Conservation (phyloP, 208 protist species). For the Crithidia fasciculata region DNA sequence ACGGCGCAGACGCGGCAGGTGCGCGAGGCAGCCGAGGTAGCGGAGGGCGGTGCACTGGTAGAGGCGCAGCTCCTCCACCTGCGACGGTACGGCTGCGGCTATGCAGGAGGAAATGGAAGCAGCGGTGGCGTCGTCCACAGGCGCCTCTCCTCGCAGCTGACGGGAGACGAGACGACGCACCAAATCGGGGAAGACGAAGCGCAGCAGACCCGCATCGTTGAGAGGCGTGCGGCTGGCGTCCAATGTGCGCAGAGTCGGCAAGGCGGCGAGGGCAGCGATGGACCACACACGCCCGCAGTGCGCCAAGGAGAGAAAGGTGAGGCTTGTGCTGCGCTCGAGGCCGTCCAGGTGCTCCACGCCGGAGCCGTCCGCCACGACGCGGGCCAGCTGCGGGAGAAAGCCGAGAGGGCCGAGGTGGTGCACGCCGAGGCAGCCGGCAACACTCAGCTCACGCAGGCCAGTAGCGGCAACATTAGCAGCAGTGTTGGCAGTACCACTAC, state of each 20-base stretch:
- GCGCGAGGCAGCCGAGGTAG: conserved; percentile 31
- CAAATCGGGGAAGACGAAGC: conserved; percentile 28
- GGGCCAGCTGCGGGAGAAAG: conserved; percentile 23
- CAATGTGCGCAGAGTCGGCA: conserved; percentile 13
- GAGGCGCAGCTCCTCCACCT: conserved; percentile 22
- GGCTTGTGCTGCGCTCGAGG: conserved; percentile 20
- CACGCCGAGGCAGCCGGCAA: conserved; percentile 25
- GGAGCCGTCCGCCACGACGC: conserved; percentile 18
- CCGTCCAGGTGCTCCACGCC: conserved; percentile 23
- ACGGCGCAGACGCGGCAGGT: conserved; percentile 26
- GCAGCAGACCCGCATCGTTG: conserved; percentile 27
- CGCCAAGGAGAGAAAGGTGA: conserved; percentile 15
- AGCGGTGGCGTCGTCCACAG: not conserved
- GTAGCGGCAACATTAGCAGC: not conserved
- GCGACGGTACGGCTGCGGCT: conserved; percentile 6
- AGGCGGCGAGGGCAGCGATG: conserved; percentile 24
- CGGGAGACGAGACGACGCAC: not conserved
- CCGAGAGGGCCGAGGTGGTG: conserved; percentile 31
- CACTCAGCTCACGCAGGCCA: conserved; percentile 24
- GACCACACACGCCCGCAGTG: conserved; percentile 24
- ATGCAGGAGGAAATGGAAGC: not conserved
- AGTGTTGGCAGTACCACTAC: not conserved
- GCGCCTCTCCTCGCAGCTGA: not conserved
- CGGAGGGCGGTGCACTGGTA: conserved; percentile 25
- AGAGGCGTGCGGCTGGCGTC: conserved; percentile 25